Percentiles rank a stretch among this genome's conserved stretches.
Evolutionary conservation across 2,329 filamentous ascomycete genomes (phyloP).

Genomic region (Trichoderma hamatum): DNA sequence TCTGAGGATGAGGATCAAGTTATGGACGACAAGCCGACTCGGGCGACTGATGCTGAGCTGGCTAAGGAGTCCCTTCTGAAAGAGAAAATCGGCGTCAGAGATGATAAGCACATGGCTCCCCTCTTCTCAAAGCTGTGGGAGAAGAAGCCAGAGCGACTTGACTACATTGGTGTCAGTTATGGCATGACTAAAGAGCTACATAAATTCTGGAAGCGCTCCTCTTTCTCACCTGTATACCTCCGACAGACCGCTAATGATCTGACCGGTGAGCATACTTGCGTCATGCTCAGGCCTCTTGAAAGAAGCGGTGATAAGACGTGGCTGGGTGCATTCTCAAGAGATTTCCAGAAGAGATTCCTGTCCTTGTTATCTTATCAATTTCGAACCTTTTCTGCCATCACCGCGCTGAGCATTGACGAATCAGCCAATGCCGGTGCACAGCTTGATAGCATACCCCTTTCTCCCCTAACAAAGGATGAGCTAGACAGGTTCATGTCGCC

Average conservation of each 20-base stretch:
- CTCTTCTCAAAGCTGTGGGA: conserved; percentile 88
- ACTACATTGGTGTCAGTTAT: conserved; percentile 95
- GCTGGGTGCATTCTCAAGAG: conserved; percentile 87
- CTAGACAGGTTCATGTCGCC: conserved; percentile 81
- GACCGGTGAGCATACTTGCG: conserved; percentile 95
- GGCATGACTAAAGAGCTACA: conserved; percentile 85
- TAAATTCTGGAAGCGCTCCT: conserved; percentile 93
- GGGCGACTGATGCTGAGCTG: conserved; percentile 82
- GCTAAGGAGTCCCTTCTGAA: conserved; percentile 74
- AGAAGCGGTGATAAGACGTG: conserved; percentile 72
- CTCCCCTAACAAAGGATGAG: conserved; percentile 69
- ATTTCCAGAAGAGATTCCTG: conserved; percentile 94
- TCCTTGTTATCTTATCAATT: conserved; percentile 91
- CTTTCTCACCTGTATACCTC: conserved; percentile 88
- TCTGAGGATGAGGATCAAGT: conserved; percentile 67
- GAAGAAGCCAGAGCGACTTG: conserved; percentile 75
- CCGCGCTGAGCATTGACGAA: conserved; percentile 86
- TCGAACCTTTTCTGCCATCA: conserved; percentile 74
- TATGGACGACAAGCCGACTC: conserved; percentile 67
- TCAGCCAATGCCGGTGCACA: conserved; percentile 75
- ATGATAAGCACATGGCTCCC: conserved; percentile 89
- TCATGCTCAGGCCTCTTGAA: conserved; percentile 86
- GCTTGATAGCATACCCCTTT: conserved; percentile 56
- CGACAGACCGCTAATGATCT: conserved; percentile 94
- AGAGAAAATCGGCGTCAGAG: conserved; percentile 86